Conservation (phyloP, 108 stramenopile genomes). For the Cyclotella kingstonii region DNA sequence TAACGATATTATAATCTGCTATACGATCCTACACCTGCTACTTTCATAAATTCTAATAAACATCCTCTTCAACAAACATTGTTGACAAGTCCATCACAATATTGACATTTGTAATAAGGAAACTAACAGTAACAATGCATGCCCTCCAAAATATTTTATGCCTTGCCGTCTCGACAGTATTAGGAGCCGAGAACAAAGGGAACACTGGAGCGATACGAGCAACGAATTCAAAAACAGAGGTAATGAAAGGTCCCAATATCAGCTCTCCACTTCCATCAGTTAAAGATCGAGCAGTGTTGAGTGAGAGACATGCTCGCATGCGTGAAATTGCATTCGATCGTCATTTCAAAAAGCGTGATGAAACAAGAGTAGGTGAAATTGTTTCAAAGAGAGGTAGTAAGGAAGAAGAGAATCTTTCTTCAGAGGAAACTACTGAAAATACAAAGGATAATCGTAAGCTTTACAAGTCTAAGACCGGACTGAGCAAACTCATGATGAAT, state of each 20-base stretch:
- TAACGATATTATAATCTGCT: too few relatives aligned
- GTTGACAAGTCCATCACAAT: too few relatives aligned
- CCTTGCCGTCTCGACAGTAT: not conserved
- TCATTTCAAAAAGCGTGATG: not conserved
- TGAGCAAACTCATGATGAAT: slow-evolving; percentile 10
- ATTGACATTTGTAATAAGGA: too few relatives aligned
- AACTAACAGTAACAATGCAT: too few relatives aligned
- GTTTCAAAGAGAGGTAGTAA: not conserved
- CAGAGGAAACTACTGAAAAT: too few relatives aligned
- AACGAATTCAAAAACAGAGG: not conserved
- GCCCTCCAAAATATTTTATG: not conserved
- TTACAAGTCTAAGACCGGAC: not conserved
- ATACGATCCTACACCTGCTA: too few relatives aligned
- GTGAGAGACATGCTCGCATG: not conserved
- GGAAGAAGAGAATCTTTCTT: not conserved
- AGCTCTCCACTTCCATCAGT: not conserved
- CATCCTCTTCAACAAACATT: too few relatives aligned
- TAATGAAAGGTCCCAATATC: too few relatives aligned
- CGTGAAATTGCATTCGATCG: slow-evolving; percentile 1
- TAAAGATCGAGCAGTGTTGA: not conserved
- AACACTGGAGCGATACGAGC: slow-evolving; percentile 3
- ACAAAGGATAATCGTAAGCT: too few relatives aligned
- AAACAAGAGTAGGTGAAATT: not conserved
- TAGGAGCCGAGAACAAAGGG: not conserved
- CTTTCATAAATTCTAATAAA: too few relatives aligned